These are phyloP conservation scores for Stygiomarasmius scandens DNA, from an alignment of 1,284 basidiomycete species.

Conservation along the genomic window DNA sequence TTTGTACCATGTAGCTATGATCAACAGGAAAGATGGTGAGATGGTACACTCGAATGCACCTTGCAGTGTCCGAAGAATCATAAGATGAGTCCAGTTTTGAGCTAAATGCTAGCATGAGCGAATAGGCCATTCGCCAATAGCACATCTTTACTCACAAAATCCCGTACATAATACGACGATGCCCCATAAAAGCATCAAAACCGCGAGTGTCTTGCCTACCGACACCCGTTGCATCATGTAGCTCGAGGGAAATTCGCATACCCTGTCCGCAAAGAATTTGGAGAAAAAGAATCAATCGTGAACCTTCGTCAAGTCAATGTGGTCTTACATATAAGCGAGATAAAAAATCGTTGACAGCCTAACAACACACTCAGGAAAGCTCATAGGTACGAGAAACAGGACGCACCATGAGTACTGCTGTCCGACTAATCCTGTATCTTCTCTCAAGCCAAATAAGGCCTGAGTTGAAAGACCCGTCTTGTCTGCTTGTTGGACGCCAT, in stretches of 20 bases:
- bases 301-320: not conserved
- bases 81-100: slow-evolving; percentile 16
- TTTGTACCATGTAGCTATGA: slow-evolving; percentile 19
- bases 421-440: slow-evolving; percentile 18
- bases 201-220: slow-evolving; percentile 18
- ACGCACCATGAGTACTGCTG: slow-evolving; percentile 20
- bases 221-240: slow-evolving; percentile 20
- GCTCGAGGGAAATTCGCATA: slow-evolving; percentile 17
- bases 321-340: slow-evolving; percentile 16
- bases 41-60: slow-evolving; percentile 20
- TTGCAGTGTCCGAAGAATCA: slow-evolving; percentile 17
- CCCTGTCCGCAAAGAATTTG: slow-evolving; percentile 8
- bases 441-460: slow-evolving; percentile 15
- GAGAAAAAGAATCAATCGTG: not conserved
- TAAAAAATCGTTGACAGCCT: slow-evolving; percentile 15
- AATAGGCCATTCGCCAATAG: not conserved
- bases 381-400: not conserved
- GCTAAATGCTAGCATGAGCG: slow-evolving; percentile 9
- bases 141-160: slow-evolving; percentile 10
- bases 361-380: not conserved
- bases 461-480: slow-evolving; percentile 20
- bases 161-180: slow-evolving; percentile 17
- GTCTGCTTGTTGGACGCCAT: slow-evolving; percentile 21
- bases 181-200: slow-evolving; percentile 19
- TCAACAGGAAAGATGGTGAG: slow-evolving; percentile 17